phyloP scores from a whole-genome alignment of 805 yeast species.

The Nakazawaea populi region DNA sequence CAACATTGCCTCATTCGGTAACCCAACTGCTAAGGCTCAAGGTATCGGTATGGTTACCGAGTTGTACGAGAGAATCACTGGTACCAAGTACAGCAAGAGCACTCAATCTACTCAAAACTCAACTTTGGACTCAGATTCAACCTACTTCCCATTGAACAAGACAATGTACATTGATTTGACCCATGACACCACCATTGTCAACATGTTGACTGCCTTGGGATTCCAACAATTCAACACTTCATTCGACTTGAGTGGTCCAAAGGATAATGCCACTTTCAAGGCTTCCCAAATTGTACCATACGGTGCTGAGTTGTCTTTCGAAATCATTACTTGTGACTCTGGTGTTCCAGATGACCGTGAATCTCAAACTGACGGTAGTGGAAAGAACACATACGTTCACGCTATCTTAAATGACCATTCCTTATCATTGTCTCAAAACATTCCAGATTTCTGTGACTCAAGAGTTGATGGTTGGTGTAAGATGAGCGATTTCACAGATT shows the following conservation, averaged over 20 bases:
- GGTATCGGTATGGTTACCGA: constrained; percentile 9
- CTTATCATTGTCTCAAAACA: constrained; percentile 11
- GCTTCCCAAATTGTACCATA: constrained; percentile 32
- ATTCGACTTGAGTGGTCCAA: constrained; percentile 10
- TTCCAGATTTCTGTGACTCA: constrained; percentile 15
- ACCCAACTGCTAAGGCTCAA: constrained; percentile 5
- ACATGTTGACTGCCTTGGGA: constrained; percentile 6
- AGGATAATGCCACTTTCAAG: constrained; percentile 11
- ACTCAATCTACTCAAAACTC: constrained; percentile 5
- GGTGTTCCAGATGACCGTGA: constrained; percentile 12
- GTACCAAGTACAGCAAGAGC: not conserved
- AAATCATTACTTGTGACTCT: constrained; percentile 28
- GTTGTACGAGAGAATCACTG: constrained; percentile 4
- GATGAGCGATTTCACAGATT: constrained; percentile 11
- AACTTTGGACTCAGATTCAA: constrained; percentile 6
- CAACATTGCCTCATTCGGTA: constrained; percentile 3
- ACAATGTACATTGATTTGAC: constrained; percentile 5
- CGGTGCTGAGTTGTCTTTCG: constrained; percentile 32
- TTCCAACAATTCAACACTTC: constrained; percentile 9
- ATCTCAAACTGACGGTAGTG: constrained; percentile 2
- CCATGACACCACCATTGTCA: constrained; percentile 5
- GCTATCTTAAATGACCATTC: constrained; percentile 15
- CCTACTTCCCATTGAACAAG: constrained; percentile 8
- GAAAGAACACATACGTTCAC: constrained; percentile 11
- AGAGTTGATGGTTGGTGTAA: constrained; percentile 17